phyloP scores from a whole-genome alignment of 495 filamentous ascomycete genomes.

The Penicillium samsonianum region DNA sequence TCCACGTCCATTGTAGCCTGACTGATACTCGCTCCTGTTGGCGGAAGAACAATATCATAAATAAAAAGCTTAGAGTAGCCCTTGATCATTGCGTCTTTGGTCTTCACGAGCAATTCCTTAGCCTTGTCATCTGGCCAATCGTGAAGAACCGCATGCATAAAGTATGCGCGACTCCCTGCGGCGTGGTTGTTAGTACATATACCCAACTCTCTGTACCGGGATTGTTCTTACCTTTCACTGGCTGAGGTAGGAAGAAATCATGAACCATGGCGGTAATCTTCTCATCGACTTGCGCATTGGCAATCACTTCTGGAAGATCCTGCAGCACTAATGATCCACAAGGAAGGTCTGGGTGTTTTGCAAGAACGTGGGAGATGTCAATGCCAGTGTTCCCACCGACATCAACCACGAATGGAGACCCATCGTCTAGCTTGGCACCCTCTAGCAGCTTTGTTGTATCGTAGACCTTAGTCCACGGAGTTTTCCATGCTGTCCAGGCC shows the following conservation, averaged over 20 bases:
- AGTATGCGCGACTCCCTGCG: slow-evolving; percentile 43
- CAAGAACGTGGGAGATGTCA: slow-evolving; percentile 42
- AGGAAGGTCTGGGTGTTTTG: slow-evolving; percentile 39
- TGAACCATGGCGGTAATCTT: slow-evolving; percentile 49
- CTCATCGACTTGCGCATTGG: slow-evolving; percentile 33
- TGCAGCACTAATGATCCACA: slow-evolving; percentile 47
- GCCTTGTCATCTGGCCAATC: slow-evolving; percentile 43
- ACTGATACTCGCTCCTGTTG: slow-evolving; percentile 28
- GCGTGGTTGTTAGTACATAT: background rate
- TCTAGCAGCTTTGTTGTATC: too few species aligned
- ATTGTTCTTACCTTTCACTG: slow-evolving; percentile 30
- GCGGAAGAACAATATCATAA: slow-evolving; percentile 46
- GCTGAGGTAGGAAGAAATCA: too few species aligned
- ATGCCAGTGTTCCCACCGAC: slow-evolving; percentile 54
- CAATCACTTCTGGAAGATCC: slow-evolving; percentile 49
- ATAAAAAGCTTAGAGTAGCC: slow-evolving; percentile 50
- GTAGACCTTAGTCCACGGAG: too few species aligned
- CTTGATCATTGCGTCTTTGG: slow-evolving; percentile 39
- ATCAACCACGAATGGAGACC: slow-evolving; percentile 45
- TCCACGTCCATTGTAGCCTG: slow-evolving; percentile 38
- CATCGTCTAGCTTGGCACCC: slow-evolving; percentile 18
- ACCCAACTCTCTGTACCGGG: background rate
- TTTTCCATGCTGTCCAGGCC: too few species aligned
- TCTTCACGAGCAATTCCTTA: slow-evolving; percentile 24
- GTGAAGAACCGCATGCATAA: slow-evolving; percentile 49